Percentiles rank a stretch among this genome's conserved stretches.
phyloP scores from a whole-genome alignment of 495 filamentous ascomycete species.

The Aspergillus steynii region DNA sequence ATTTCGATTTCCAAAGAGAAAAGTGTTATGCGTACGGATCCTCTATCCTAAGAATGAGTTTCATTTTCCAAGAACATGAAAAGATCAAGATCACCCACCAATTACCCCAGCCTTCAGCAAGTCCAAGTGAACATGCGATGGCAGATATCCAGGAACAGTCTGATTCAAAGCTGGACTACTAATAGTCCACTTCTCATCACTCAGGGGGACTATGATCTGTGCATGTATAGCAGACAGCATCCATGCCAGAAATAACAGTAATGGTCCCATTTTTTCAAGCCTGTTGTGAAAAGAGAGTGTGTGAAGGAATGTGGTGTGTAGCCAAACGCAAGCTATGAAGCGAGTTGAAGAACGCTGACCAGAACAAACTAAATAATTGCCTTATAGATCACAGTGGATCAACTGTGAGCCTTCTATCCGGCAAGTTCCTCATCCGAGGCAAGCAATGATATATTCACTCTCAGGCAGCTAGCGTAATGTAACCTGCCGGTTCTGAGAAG shows the following conservation, averaged over 20 bases:
- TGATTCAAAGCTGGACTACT: constrained; percentile 52
- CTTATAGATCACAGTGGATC: too few relatives aligned
- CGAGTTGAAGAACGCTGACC: too few relatives aligned
- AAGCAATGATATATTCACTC: too few relatives aligned
- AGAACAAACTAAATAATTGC: too few relatives aligned
- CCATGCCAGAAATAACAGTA: constrained; percentile 18
- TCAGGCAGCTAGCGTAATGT: too few relatives aligned
- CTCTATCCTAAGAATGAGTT: constrained; percentile 22
- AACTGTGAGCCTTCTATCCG: too few relatives aligned
- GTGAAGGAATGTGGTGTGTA: not conserved
- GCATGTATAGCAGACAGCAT: constrained; percentile 17
- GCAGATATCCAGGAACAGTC: constrained; percentile 58
- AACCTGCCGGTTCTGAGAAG: too few relatives aligned
- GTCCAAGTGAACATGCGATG: constrained; percentile 65
- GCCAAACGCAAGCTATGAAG: not conserved
- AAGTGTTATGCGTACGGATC: constrained; percentile 43
- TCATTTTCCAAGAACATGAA: not conserved
- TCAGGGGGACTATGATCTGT: constrained; percentile 52
- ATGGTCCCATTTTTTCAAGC: constrained; percentile 9
- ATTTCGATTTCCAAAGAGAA: not conserved
- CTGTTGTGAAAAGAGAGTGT: constrained; percentile 15
- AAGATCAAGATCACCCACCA: constrained; percentile 23
- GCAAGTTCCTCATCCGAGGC: too few relatives aligned
- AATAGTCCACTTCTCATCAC: constrained; percentile 56
- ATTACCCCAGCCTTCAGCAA: constrained; percentile 54